Conservation (phyloP, 2,329 filamentous ascomycete species). For the Scolecobasidium constrictum region DNA sequence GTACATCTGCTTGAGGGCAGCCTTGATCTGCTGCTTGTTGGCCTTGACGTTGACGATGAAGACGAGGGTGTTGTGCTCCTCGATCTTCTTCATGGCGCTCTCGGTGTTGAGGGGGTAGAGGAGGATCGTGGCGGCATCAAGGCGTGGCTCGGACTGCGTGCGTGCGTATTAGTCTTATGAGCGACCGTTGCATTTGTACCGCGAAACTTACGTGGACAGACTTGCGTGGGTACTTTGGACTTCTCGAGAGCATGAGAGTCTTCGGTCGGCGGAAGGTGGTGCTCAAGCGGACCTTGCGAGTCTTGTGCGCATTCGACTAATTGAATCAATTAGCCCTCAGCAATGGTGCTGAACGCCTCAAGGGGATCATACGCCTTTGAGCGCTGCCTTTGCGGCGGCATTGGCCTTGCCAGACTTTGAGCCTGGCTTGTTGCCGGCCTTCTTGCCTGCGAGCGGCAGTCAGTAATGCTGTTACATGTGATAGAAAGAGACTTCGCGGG, state of each 20-base stretch:
- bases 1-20: conserved; percentile 96
- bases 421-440: conserved; percentile 10
- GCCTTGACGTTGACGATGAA: conserved; percentile 86
- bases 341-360: conserved; percentile 18
- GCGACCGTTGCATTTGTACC: not conserved
- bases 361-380: conserved; percentile 39
- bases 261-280: conserved; percentile 98
- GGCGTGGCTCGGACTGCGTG: conserved; percentile 72
- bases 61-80: conserved; percentile 99
- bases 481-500: too few relatives aligned
- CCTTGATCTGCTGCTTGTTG: conserved; percentile 99
- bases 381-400: conserved; percentile 88
- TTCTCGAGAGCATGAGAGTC: conserved; percentile 82
- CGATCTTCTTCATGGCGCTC: conserved; percentile 99
- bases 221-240: conserved; percentile 95
- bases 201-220: conserved; percentile 44
- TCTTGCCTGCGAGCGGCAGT: conserved; percentile 7
- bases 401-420: conserved; percentile 55
- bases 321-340: conserved; percentile 17
- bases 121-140: conserved; percentile 97
- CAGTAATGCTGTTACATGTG: too few relatives aligned
- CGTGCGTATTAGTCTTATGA: not conserved
- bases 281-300: conserved; percentile 79
- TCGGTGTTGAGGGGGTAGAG: conserved; percentile 98
- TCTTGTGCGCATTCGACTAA: conserved; percentile 69